Percentiles rank a stretch among this genome's conserved stretches.
These are phyloP conservation scores for Russula compacta DNA, from an alignment of 768 basidiomycete genomes.

Conservation along the genomic window DNA sequence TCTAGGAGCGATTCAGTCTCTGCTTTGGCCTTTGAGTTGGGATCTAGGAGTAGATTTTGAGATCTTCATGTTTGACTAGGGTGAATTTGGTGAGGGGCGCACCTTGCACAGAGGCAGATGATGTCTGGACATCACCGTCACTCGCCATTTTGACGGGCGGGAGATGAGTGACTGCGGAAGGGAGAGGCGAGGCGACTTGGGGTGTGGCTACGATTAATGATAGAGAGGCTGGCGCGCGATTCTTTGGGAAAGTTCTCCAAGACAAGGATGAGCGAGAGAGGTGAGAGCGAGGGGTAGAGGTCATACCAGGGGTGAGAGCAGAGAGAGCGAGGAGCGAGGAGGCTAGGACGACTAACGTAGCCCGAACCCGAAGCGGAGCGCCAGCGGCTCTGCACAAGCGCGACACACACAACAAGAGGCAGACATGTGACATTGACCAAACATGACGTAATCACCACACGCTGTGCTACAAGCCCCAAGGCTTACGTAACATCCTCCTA, in stretches of 20 bases:
- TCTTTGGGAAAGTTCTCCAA: conserved; percentile 12
- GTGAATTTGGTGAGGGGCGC: neutral
- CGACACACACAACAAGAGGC: too few relatives aligned
- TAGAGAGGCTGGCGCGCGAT: conserved; percentile 15
- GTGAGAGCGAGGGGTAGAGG: conserved; percentile 10
- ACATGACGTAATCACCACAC: too few relatives aligned
- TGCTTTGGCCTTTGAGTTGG: neutral
- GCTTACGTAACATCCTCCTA: too few relatives aligned
- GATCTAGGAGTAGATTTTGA: neutral
- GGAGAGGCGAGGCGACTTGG: conserved; percentile 2
- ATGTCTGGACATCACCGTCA: neutral
- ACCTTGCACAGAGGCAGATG: neutral
- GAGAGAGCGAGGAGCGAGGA: neutral
- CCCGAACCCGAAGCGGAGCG: too few relatives aligned
- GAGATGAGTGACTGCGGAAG: conserved; percentile 15
- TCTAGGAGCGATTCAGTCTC: neutral
- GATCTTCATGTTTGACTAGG: neutral
- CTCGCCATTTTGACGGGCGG: conserved; percentile 1
- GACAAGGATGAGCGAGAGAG: neutral
- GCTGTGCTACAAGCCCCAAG: too few relatives aligned
- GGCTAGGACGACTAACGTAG: too few relatives aligned
- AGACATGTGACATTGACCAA: too few relatives aligned
- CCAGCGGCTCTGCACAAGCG: too few relatives aligned
- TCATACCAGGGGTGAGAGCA: neutral
- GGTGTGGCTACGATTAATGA: conserved; percentile 16